Evolutionary conservation across 305 asterid species (phyloP).

Genomic region (Ilex paraguariensis): DNA sequence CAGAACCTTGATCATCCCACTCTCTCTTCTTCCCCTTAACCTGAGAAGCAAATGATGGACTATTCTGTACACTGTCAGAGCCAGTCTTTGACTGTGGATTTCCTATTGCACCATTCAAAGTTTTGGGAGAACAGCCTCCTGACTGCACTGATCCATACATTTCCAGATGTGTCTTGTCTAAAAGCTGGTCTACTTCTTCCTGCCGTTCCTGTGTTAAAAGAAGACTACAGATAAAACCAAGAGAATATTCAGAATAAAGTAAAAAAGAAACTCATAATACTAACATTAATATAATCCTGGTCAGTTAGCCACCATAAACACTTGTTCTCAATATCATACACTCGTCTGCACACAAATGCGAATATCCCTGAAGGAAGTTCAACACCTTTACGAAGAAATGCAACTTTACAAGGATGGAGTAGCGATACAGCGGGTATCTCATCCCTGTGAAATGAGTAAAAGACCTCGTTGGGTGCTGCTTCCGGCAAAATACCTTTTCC

Average conservation of each 20-base stretch:
- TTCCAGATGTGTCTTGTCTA: conserved; percentile 50
- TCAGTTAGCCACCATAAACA: conserved; percentile 92
- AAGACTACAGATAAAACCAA: background rate
- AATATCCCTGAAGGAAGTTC: conserved; percentile 80
- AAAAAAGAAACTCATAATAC: conserved; percentile 25
- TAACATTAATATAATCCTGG: conserved; percentile 73
- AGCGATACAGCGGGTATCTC: conserved; percentile 81
- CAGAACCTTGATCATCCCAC: conserved; percentile 61
- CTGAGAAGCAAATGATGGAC: conserved; percentile 55
- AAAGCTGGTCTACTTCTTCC: conserved; percentile 65
- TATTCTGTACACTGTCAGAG: conserved; percentile 51
- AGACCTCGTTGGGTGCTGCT: conserved; percentile 65
- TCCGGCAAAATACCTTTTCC: conserved; percentile 63
- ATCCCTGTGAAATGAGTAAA: conserved; percentile 50
- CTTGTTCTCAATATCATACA: conserved; percentile 68
- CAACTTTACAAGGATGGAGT: conserved; percentile 97
- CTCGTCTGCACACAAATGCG: conserved; percentile 83
- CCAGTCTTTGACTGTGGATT: conserved; percentile 48
- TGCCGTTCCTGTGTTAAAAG: conserved; percentile 47
- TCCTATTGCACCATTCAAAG: conserved; percentile 28
- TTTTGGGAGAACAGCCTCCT: conserved; percentile 81
- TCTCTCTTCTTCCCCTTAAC: conserved; percentile 90
- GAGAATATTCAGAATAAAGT: background rate
- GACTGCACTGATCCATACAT: conserved; percentile 69
- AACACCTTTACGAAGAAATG: conserved; percentile 89